Conservation (phyloP, 495 filamentous ascomycete species). For the Xylaria scruposa region DNA sequence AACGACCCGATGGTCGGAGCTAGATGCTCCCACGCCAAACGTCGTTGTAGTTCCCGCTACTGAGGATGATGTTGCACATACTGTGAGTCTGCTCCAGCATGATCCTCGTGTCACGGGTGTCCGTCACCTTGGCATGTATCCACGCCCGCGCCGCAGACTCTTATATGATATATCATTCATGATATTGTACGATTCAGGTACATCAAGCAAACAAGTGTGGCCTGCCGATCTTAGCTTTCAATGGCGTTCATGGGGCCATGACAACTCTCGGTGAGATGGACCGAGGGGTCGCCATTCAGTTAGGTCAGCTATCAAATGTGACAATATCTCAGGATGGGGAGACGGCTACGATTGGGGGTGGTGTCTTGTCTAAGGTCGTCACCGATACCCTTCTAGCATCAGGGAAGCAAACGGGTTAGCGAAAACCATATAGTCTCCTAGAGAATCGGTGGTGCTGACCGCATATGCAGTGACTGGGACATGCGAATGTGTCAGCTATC, state of each 20-base stretch:
- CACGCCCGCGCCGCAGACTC: not conserved
- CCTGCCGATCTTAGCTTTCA: conserved; percentile 59
- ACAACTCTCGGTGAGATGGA: conserved; percentile 51
- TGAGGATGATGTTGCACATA: conserved; percentile 59
- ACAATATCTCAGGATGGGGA: conserved; percentile 50
- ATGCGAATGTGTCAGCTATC: conserved; percentile 61
- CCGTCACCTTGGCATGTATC: not conserved
- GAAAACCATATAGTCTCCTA: not conserved
- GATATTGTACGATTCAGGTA: conserved; percentile 40
- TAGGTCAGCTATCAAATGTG: conserved; percentile 51
- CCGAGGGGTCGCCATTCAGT: conserved; percentile 56
- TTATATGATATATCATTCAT: not conserved
- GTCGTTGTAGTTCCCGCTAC: conserved; percentile 56
- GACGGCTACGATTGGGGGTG: conserved; percentile 60
- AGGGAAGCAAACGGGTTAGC: conserved; percentile 47
- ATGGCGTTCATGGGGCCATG: conserved; percentile 54
- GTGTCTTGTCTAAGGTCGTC: conserved; percentile 46
- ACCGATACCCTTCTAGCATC: conserved; percentile 45
- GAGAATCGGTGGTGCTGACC: not conserved
- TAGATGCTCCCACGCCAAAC: conserved; percentile 50
- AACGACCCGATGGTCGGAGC: conserved; percentile 53
- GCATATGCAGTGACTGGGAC: conserved; percentile 54
- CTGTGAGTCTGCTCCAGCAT: conserved; percentile 42
- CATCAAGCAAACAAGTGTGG: conserved; percentile 51
- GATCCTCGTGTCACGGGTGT: not conserved